These are phyloP conservation scores for Volvox africanus DNA, from an alignment of 139 green algal genomes.

Conservation along the genomic window DNA sequence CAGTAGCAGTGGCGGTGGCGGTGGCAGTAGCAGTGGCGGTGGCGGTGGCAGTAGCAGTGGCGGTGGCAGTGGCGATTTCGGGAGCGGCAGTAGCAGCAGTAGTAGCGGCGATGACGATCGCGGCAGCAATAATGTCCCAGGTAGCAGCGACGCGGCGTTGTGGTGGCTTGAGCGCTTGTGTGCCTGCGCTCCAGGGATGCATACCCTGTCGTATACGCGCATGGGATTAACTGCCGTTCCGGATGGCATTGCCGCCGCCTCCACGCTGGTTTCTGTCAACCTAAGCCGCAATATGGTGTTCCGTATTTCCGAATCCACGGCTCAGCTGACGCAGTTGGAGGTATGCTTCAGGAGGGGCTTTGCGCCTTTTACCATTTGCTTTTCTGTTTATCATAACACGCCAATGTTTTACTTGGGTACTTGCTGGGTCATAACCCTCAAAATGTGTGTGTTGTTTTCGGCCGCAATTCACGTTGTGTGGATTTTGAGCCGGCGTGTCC, in stretches of 20 bases:
- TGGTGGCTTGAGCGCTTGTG: not conserved
- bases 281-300: not conserved
- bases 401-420: too few species aligned
- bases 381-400: not conserved
- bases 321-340: not conserved
- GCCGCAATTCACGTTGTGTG: not conserved
- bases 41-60: not conserved
- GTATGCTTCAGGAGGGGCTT: not conserved
- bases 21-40: not conserved
- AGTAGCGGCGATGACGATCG: not conserved
- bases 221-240: not conserved
- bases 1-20: not conserved
- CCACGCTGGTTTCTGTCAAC: not conserved
- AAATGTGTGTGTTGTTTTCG: not conserved
- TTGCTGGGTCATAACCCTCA: not conserved
- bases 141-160: not conserved
- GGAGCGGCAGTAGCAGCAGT: not conserved
- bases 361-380: not conserved
- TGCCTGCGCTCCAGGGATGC: not conserved
- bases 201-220: not conserved
- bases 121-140: not conserved
- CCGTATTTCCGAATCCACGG: not conserved
- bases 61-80: not conserved
- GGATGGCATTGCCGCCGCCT: not conserved
- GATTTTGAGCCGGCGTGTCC: too few species aligned